phyloP scores from a whole-genome alignment of 192 early-diverging fungal species.

The Podila epigama region DNA sequence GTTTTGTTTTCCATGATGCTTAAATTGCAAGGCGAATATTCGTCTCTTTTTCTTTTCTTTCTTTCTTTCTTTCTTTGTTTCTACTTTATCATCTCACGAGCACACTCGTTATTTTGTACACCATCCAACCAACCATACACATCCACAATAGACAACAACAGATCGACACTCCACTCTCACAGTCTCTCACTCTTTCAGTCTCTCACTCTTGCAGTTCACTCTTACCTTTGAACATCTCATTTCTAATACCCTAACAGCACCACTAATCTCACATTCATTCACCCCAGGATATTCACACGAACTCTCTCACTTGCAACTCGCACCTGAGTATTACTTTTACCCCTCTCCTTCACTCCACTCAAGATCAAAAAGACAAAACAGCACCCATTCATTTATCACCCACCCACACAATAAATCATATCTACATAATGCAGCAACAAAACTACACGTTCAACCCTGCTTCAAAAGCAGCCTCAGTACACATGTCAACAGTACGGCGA shows the following conservation, averaged over 20 bases:
- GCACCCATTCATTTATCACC: neutral
- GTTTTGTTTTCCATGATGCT: no score
- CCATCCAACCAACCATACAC: neutral
- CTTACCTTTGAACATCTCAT: no score
- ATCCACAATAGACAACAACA: neutral
- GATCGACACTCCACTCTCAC: neutral
- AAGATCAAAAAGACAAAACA: neutral
- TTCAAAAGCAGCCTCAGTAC: conserved; percentile 10
- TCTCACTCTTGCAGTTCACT: neutral
- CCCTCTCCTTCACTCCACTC: neutral
- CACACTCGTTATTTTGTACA: neutral
- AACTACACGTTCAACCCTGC: conserved; percentile 28
- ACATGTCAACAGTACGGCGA: conserved; percentile 18
- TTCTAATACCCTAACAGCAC: no score
- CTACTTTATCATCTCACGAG: no score
- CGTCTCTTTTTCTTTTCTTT: neutral
- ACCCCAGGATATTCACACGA: neutral
- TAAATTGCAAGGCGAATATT: no score
- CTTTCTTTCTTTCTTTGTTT: neutral
- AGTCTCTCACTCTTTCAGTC: no score
- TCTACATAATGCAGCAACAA: conserved; percentile 29
- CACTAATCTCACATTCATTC: no score
- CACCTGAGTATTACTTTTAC: neutral
- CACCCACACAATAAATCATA: neutral
- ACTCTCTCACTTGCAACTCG: neutral